A percentile compares a stretch with the other conserved stretches of the same genome.
Conservation (phyloP, 2,329 filamentous ascomycete species). For the Leptographium radiaticola region DNA sequence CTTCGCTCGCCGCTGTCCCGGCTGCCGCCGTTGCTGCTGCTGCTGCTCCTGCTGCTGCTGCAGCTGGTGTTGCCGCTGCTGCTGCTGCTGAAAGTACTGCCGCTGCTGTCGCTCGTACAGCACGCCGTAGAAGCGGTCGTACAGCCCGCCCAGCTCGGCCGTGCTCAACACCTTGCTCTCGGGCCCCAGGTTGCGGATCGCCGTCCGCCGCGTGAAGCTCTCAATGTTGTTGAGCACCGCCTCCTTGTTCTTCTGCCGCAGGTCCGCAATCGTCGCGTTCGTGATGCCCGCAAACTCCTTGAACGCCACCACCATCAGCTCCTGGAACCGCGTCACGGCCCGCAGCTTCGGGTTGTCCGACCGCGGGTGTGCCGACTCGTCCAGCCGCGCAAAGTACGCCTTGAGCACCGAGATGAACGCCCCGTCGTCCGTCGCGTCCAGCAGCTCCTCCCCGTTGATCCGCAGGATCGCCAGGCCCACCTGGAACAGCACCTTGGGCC, state of each 20-base stretch:
- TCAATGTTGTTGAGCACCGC: slow-evolving; percentile 92
- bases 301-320: slow-evolving; percentile 97
- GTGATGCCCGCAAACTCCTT: slow-evolving; percentile 96
- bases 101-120: slow-evolving; percentile 86
- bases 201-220: slow-evolving; percentile 92
- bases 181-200: slow-evolving; percentile 86
- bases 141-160: slow-evolving; percentile 79
- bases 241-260: slow-evolving; percentile 85
- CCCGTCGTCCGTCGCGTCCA: slow-evolving; percentile 88
- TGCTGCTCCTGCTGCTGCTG: slow-evolving; percentile 59
- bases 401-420: slow-evolving; percentile 96
- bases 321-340: slow-evolving; percentile 90
- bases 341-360: slow-evolving; percentile 91
- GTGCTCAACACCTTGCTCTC: slow-evolving; percentile 84
- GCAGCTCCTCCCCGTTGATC: slow-evolving; percentile 90
- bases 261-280: slow-evolving; percentile 78
- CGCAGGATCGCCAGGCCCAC: slow-evolving; percentile 91
- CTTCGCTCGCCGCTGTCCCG: not conserved
- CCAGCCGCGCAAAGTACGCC: slow-evolving; percentile 80
- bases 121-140: slow-evolving; percentile 87
- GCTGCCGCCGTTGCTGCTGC: slow-evolving; percentile 12
- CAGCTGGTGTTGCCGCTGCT: slow-evolving; percentile 52
- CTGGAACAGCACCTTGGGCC: slow-evolving; percentile 94
- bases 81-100: slow-evolving; percentile 66
- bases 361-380: slow-evolving; percentile 90